Percentiles rank a stretch among this genome's conserved stretches.
Conservation (phyloP, 306 rosid species). For the Echinosophora koreensis region DNA sequence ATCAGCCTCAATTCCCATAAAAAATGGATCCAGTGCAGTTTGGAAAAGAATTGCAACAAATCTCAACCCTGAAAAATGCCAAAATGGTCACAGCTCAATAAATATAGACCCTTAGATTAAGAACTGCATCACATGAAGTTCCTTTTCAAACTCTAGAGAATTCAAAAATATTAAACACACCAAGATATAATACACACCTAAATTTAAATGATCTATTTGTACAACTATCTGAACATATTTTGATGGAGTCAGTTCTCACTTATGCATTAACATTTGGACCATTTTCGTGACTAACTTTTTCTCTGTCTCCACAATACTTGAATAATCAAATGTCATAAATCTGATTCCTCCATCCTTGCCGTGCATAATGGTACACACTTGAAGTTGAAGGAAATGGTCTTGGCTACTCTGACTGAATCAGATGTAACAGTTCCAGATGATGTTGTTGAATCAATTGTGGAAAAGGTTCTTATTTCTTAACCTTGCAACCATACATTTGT, state of each 20-base stretch:
- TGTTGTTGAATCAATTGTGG: constrained; percentile 62
- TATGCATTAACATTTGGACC: not conserved
- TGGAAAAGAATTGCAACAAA: no score
- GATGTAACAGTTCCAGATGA: constrained; percentile 63
- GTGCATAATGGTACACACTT: constrained; percentile 20
- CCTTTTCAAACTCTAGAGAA: no score
- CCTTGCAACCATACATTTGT: not conserved
- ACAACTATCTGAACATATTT: not conserved
- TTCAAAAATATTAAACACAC: no score
- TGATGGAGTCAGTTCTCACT: not conserved
- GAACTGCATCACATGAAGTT: no score
- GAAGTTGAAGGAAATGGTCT: constrained; percentile 85
- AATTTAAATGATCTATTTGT: not conserved
- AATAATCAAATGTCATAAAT: no score
- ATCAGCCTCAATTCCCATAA: no score
- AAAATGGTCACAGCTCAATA: no score
- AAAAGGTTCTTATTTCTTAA: constrained; percentile 66
- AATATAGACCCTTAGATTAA: no score
- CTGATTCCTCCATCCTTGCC: constrained; percentile 2
- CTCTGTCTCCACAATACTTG: not conserved
- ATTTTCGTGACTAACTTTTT: not conserved
- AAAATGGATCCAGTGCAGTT: no score
- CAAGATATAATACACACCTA: no score
- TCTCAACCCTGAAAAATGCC: no score
- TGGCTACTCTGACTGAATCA: constrained; percentile 71